Conservation (phyloP, 176 grass and related monocot species). For the Canna indica region DNA sequence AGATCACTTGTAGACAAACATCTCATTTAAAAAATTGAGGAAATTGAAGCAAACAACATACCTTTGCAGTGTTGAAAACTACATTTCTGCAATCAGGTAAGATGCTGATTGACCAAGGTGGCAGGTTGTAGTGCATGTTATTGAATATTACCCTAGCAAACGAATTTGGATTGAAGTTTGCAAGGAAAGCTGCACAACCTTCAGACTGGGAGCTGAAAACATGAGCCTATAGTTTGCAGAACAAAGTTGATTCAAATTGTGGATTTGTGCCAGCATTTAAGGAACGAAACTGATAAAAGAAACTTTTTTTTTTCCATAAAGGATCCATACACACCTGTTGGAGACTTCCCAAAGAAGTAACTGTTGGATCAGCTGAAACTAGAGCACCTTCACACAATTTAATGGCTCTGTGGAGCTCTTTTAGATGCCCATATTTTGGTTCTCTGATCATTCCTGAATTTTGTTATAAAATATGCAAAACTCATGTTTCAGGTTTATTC, state of each 20-base stretch:
- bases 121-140: conserved; percentile 77
- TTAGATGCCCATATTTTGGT: conserved; percentile 95
- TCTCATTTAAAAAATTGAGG: background rate
- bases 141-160: conserved; percentile 67
- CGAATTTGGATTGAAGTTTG: conserved; percentile 85
- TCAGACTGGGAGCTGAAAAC: conserved; percentile 62
- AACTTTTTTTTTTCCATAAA: background rate
- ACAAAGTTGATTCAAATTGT: conserved; percentile 1
- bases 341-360: conserved; percentile 84
- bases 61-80: conserved; percentile 90
- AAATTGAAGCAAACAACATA: conserved; percentile 27
- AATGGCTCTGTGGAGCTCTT: conserved; percentile 81
- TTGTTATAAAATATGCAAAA: background rate
- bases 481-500: background rate
- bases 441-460: conserved; percentile 68
- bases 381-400: conserved; percentile 86
- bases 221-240: conserved; percentile 51
- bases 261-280: background rate
- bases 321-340: conserved; percentile 46
- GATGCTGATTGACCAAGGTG: conserved; percentile 99
- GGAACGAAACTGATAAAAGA: background rate
- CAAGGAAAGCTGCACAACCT: conserved; percentile 75
- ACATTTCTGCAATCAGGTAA: conserved; percentile 96
- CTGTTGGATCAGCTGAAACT: conserved; percentile 76
- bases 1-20: background rate